These are phyloP conservation scores for Pyracantha coccinea DNA, from an alignment of 331 rosid species.

Conservation along the genomic window DNA sequence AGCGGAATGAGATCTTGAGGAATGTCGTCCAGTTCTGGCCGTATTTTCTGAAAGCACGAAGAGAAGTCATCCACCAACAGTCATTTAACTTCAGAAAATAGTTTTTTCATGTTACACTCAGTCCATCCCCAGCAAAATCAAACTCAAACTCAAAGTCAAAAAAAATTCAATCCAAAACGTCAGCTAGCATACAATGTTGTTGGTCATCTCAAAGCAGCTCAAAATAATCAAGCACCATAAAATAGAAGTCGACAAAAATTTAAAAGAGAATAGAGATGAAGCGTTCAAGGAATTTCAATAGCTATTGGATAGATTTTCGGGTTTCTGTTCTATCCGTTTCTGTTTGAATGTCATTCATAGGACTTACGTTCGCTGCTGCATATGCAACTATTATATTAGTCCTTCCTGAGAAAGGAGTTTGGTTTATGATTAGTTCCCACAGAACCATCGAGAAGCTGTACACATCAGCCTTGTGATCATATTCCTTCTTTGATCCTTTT, in stretches of 20 bases:
- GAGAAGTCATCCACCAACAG: conserved; percentile 1
- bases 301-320: background rate
- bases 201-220: background rate
- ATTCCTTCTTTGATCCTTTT: conserved; percentile 33
- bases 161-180: background rate
- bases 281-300: background rate
- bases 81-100: background rate
- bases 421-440: conserved; percentile 47
- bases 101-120: background rate
- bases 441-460: conserved; percentile 54
- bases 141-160: background rate
- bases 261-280: background rate
- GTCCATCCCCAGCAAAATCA: background rate
- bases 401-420: conserved; percentile 46
- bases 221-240: background rate
- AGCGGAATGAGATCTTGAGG: conserved; percentile 32
- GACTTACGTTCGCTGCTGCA: conserved; percentile 42
- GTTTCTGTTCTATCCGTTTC: background rate
- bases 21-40: conserved; percentile 45
- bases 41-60: conserved; percentile 27
- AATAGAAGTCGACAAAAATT: background rate
- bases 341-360: background rate
- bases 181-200: background rate
- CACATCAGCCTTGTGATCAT: conserved; percentile 59
- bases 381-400: conserved; percentile 48